Evolutionary conservation across 345 rosid species (phyloP), one percentile per base, ranked within the genome.

Genomic region (Murraya koenigii): DNA sequence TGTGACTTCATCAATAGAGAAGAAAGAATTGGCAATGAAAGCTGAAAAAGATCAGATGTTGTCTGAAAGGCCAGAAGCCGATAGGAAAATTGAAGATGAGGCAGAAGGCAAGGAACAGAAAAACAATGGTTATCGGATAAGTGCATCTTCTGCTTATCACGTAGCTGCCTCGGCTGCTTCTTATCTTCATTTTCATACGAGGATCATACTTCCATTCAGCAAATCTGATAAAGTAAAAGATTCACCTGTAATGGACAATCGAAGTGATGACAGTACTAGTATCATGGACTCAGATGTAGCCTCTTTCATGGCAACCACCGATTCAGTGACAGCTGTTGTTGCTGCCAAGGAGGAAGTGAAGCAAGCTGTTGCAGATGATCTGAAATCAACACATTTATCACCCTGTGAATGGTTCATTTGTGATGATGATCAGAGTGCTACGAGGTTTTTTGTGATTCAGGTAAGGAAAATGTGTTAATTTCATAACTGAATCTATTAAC

Each of bases 331-430:
- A 1, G 95, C 99, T 0, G 98, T 97, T 63, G 98, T 97, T 62
- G 97, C 99, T 39, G 98, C 97, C 3, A 80, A 94, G 82, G 98
- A 97, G 77, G 97, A 97, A 69, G 94, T 89, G 76, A 97, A 94
- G 85, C 99, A 97, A 74, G 99, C 99, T 20, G 97, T 97, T 23
- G 99, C 98, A 0, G 95, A 97, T 87, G 97, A 88, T 84, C 78
- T 97, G 59, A 93, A 85, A 56, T 94, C 99, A 20, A 85, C 87
- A 36, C 75, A 15, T 47, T 91, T 92, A 28, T 92, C 97, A 1
- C 97, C 98, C n/a, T 94, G 97, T 58, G 97, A 92, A 77, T 97
- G 99, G 99, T 94, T 92, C 60, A 83, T 94, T 56, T 93, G 99
- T 35, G 99, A 97, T 19, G 97, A 94, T 78, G 95, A 93, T 67